Evolutionary conservation across 2,329 filamentous ascomycete genomes (phyloP), one percentile per base, ranked within the genome.

Genomic region (Nemania sp.): DNA sequence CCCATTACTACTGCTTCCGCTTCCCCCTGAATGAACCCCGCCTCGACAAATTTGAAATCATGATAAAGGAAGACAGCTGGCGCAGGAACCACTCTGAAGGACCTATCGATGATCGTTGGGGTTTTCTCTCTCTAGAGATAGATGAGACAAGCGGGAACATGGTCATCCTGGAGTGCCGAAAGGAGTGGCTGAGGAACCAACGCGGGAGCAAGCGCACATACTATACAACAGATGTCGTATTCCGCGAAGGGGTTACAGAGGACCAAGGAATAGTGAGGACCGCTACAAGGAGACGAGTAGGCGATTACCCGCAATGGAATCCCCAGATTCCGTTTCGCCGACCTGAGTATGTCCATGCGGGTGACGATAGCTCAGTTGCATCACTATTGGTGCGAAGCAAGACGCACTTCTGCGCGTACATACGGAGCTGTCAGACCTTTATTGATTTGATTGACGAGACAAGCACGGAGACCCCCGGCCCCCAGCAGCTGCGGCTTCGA

Each of bases 101-200:
- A 0, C 87, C 90, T 0, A 88, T 93, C 18, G 91, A 94, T 71
- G 89, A 93, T 72, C 86, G 90, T 2, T 94, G 92, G 91, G 90
- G 88, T 0, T 87, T 89, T 65, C 80, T 94, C 3, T 85, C 85
- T 3, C 80, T 94, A 1, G 84, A 87, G 29, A 82, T 82, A 38
- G 87, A 92, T 66, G 88, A 92, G 67, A 73, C 73, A 11, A 89
- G 86, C 0, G 87, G 88, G 1, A 78, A 83, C 15, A 78, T 92
- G 1, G 82, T 86, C 58, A 89, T 93, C 20, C 79, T 92, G 0
- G 92, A 94, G 77, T 87, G 86, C 32, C 85, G 92, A 15, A 89
- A 88, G 29, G 92, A 94, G 77, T 93, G 90, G 88, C 82, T 82
- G 6, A 70, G 71, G 0, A 77, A 78, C 32, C 81, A 83, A 24